phyloP scores from a whole-genome alignment of 163 green algal genomes.

The Picocystis sp. region DNA sequence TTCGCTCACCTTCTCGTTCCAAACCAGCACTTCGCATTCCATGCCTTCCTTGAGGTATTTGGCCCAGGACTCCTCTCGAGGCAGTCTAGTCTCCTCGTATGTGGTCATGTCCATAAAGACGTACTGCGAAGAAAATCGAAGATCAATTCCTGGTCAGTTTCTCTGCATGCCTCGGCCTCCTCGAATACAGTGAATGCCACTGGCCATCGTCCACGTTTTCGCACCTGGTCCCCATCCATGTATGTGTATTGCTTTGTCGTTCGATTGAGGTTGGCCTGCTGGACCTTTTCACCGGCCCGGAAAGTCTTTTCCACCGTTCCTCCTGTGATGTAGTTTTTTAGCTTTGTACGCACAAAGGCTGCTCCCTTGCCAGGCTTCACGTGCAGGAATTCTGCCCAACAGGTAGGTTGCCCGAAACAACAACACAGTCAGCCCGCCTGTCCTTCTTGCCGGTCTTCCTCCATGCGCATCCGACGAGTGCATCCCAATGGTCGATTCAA shows the following conservation, averaged over 20 bases:
- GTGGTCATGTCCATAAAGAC: conserved; percentile 96
- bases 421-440: no score
- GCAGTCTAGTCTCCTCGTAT: conserved; percentile 90
- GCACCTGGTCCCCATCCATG: conserved; percentile 43
- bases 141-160: not conserved
- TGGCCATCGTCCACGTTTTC: not conserved
- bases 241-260: conserved; percentile 63
- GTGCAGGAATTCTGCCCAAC: conserved; percentile 78
- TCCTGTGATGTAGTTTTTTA: conserved; percentile 78
- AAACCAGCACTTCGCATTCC: conserved; percentile 37
- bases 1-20: conserved; percentile 31
- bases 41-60: conserved; percentile 85
- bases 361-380: conserved; percentile 92
- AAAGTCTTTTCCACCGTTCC: conserved; percentile 85
- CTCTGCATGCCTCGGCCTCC: no score
- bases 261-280: conserved; percentile 19
- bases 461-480: no score
- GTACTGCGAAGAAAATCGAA: conserved; percentile 32
- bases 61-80: conserved; percentile 46
- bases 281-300: conserved; percentile 21
- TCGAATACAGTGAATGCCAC: no score
- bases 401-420: no score
- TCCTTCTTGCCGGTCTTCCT: no score
- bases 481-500: no score
- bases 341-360: conserved; percentile 91